phyloP scores from a whole-genome alignment of 345 rosid species.

The Sisymbrium irio region DNA sequence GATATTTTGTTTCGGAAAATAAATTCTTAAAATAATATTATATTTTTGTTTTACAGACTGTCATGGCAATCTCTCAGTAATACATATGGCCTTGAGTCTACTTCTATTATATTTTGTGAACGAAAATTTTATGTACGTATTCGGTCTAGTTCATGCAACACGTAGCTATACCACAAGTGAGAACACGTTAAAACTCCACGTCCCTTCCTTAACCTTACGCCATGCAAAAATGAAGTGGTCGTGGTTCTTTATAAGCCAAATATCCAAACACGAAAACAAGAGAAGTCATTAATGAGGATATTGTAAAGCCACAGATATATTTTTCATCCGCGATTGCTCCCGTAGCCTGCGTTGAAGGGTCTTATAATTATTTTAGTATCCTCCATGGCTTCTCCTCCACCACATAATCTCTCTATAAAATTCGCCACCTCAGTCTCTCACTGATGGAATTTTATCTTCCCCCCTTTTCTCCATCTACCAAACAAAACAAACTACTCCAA shows the following conservation, averaged over 20 bases:
- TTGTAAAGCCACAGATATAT: constrained; percentile 13
- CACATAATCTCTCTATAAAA: constrained; percentile 50
- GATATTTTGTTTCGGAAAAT: too few relatives aligned
- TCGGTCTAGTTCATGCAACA: constrained; percentile 21
- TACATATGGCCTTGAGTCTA: too few relatives aligned
- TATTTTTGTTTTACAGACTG: too few relatives aligned
- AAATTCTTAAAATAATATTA: too few relatives aligned
- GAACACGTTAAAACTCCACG: constrained; percentile 47
- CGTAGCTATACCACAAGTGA: constrained; percentile 32
- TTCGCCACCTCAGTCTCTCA: not conserved
- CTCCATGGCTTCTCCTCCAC: constrained; percentile 40
- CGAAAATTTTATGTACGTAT: constrained; percentile 19
- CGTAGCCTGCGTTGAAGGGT: constrained; percentile 15
- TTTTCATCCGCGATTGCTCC: constrained; percentile 13
- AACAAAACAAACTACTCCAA: not conserved
- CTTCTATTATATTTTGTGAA: constrained; percentile 17
- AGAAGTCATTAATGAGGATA: constrained; percentile 23
- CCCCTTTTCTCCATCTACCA: constrained; percentile 3
- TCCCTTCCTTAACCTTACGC: constrained; percentile 31
- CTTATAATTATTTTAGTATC: constrained; percentile 33
- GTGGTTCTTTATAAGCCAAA: constrained; percentile 14
- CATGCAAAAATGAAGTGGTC: constrained; percentile 33
- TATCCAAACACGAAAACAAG: constrained; percentile 25
- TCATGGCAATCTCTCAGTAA: too few relatives aligned
- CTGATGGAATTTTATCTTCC: not conserved